A percentile compares a stretch with the other conserved stretches of the same genome.
These are phyloP conservation scores for Aphanomyces stellatus DNA, from an alignment of 352 stramenopile genomes.

Conservation along the genomic window DNA sequence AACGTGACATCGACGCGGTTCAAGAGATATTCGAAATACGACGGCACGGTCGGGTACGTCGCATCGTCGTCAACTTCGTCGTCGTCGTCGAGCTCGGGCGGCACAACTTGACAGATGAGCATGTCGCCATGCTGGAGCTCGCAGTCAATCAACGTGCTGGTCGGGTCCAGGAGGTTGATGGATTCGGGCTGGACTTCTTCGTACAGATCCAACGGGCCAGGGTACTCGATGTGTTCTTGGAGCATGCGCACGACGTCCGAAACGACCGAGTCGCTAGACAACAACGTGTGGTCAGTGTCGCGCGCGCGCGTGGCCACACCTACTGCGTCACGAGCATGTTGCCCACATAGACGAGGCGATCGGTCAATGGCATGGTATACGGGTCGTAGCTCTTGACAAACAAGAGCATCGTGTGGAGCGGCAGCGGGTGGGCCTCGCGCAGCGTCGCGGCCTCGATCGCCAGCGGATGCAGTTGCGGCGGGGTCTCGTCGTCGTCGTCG, in stretches of 20 bases:
- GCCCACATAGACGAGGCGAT: conserved; percentile 70
- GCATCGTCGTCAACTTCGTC: conserved; percentile 23
- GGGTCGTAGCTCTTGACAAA: conserved; percentile 83
- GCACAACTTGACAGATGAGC: conserved; percentile 59
- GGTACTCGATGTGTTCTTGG: conserved; percentile 34
- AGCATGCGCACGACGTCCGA: background rate
- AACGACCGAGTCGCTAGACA: background rate
- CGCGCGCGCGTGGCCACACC: too few species aligned
- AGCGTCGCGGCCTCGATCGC: background rate
- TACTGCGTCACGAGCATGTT: conserved; percentile 61
- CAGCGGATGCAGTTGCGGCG: background rate
- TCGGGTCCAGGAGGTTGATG: conserved; percentile 49
- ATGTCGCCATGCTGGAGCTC: conserved; percentile 83
- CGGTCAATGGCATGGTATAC: conserved; percentile 32
- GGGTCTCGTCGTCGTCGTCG: conserved; percentile 15
- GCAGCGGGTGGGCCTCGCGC: conserved; percentile 13
- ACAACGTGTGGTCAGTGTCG: too few species aligned
- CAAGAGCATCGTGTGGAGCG: conserved; percentile 53
- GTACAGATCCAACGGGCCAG: conserved; percentile 51
- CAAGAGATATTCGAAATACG: conserved; percentile 77
- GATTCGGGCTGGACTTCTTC: conserved; percentile 65
- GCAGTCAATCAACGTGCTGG: conserved; percentile 29
- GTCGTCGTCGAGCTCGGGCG: conserved; percentile 1
- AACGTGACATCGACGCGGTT: conserved; percentile 74
- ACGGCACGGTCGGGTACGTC: conserved; percentile 58